Percentiles rank a stretch among this genome's conserved stretches.
phyloP scores from a whole-genome alignment of 1,139 yeast genomes.

The Blastobotrys persicus region DNA sequence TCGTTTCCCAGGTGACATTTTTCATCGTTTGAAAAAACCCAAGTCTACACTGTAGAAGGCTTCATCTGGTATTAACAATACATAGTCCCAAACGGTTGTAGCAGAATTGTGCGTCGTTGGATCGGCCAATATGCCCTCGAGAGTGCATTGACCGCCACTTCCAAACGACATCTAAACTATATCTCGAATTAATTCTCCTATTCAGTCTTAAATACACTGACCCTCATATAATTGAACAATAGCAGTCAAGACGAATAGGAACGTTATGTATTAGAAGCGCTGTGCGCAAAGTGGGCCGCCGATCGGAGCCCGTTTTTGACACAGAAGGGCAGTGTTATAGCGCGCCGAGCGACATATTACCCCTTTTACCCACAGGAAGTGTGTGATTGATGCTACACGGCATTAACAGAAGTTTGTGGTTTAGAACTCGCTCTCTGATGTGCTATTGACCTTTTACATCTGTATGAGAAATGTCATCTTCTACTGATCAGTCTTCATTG shows the following conservation, averaged over 20 bases:
- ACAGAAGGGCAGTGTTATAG: not conserved
- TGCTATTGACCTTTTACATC: not conserved
- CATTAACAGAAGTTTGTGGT: not conserved
- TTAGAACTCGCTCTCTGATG: not conserved
- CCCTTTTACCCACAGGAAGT: not conserved
- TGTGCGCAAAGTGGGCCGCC: not conserved
- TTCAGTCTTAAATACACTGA: too few relatives aligned
- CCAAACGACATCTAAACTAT: too few relatives aligned
- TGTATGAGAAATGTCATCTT: not conserved
- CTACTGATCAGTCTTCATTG: constrained; percentile 30
- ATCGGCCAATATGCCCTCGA: too few relatives aligned
- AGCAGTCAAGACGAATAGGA: too few relatives aligned
- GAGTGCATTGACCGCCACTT: too few relatives aligned
- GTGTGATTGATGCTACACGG: not conserved
- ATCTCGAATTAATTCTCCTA: too few relatives aligned
- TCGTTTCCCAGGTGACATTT: constrained; percentile 7
- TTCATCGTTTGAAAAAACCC: too few relatives aligned
- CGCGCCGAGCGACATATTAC: not conserved
- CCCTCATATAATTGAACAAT: too few relatives aligned
- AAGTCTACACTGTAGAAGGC: too few relatives aligned
- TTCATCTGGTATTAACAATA: too few relatives aligned
- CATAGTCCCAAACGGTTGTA: too few relatives aligned
- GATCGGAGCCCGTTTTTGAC: not conserved
- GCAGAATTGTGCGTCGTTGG: too few relatives aligned
- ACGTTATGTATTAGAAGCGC: not conserved